Evolutionary conservation across 2,329 filamentous ascomycete species (phyloP).

Genomic region (Xylariaceae sp.): DNA sequence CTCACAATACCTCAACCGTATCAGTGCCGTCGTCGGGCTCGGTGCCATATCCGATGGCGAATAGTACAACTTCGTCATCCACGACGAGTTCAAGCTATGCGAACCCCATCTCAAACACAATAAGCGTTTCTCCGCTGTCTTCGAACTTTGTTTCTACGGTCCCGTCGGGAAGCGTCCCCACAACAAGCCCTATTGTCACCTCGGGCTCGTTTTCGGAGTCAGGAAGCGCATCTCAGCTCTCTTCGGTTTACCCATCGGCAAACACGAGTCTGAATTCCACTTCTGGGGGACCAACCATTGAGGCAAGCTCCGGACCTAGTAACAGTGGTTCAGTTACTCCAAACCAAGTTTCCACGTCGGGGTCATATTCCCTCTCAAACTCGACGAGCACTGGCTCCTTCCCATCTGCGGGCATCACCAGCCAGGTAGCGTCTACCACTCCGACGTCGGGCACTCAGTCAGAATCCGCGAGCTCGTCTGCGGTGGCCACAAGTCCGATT

Average conservation of each 20-base stretch:
- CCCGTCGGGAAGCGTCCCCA: no score
- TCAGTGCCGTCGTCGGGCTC: constrained; percentile 6
- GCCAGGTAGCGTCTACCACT: background rate
- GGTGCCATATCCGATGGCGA: constrained; percentile 15
- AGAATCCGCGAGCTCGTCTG: background rate
- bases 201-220: no score
- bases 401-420: no score
- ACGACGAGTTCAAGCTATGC: background rate
- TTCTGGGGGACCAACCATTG: no score
- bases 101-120: background rate
- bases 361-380: no score
- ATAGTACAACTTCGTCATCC: constrained; percentile 14
- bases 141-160: background rate
- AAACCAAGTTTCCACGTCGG: no score
- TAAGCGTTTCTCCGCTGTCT: background rate
- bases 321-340: no score
- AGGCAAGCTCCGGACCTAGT: no score
- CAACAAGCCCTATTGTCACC: no score
- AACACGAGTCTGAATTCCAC: background rate
- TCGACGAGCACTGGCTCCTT: no score
- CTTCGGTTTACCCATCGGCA: no score
- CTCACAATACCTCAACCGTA: constrained; percentile 9
- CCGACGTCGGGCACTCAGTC: background rate
- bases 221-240: no score
- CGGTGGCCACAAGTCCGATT: background rate